Conservation (phyloP, 305 asterid genomes). For the Ajuga reptans region DNA sequence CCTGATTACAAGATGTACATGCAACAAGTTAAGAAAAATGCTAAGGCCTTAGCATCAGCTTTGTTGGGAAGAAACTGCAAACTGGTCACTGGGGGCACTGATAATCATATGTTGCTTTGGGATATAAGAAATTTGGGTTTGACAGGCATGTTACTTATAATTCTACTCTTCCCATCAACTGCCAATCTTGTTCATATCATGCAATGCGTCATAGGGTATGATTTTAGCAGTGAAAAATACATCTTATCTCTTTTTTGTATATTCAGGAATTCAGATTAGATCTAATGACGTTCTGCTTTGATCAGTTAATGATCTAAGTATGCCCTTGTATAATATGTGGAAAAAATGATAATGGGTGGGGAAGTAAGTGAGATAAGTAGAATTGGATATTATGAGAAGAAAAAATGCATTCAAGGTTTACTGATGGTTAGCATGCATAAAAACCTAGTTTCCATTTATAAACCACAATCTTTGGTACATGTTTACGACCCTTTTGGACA, state of each 20-base stretch:
- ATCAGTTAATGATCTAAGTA: background rate
- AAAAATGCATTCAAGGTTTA: background rate
- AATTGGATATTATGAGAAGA: background rate
- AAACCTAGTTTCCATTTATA: no score
- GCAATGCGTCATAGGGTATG: background rate
- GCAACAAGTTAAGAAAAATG: constrained; percentile 79
- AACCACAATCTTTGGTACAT: no score
- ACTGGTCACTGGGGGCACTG: constrained; percentile 82
- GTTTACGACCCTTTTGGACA: background rate
- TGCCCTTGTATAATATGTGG: background rate
- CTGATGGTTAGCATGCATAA: background rate
- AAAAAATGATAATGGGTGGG: background rate
- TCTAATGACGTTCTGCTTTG: background rate
- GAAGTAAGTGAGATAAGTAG: background rate
- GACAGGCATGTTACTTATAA: constrained; percentile 41
- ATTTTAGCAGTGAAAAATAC: background rate
- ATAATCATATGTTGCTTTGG: constrained; percentile 78
- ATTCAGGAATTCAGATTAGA: background rate
- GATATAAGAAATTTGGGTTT: constrained; percentile 69
- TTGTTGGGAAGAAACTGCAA: constrained; percentile 55
- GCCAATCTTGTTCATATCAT: background rate
- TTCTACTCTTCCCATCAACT: background rate
- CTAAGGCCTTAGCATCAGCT: constrained; percentile 63
- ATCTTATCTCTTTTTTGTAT: background rate
- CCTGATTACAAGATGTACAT: constrained; percentile 68